Evolutionary conservation across 2,329 filamentous ascomycete genomes (phyloP).

Genomic region (Nothopassalora personata): DNA sequence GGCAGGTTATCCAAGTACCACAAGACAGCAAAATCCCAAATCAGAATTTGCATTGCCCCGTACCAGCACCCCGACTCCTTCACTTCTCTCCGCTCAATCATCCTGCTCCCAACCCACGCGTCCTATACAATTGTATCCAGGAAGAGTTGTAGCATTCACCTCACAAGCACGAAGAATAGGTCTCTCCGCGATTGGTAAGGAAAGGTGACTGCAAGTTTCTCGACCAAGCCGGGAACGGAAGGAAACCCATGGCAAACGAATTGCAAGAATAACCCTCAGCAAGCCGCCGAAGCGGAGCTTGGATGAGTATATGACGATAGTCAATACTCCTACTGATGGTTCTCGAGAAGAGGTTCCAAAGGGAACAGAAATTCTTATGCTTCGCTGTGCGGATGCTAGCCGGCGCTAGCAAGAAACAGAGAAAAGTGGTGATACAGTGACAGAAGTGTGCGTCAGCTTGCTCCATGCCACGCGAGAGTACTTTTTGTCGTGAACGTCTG

Average conservation of each 20-base stretch:
- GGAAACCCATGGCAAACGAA: conserved; percentile 16
- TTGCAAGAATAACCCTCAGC: conserved; percentile 23
- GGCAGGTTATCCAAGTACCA: too few relatives aligned
- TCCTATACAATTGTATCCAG: not conserved
- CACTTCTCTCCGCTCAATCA: too few relatives aligned
- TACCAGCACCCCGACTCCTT: too few relatives aligned
- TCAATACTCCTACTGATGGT: conserved; percentile 22
- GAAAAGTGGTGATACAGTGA: not conserved
- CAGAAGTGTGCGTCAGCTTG: not conserved
- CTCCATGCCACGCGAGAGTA: too few relatives aligned
- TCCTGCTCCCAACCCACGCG: too few relatives aligned
- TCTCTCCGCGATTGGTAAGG: conserved; percentile 19
- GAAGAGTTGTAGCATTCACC: not conserved
- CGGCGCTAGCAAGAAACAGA: not conserved
- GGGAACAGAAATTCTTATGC: conserved; percentile 5
- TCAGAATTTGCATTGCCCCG: too few relatives aligned
- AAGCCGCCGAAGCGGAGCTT: conserved; percentile 22
- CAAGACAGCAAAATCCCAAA: too few relatives aligned
- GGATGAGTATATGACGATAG: conserved; percentile 18
- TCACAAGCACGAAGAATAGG: conserved; percentile 10
- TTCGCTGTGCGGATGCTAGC: not conserved
- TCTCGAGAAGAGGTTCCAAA: conserved; percentile 8
- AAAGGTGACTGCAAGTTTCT: conserved; percentile 22
- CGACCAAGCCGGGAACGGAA: conserved; percentile 28
- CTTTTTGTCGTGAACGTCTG: too few relatives aligned